Evolutionary conservation across 2,329 filamentous ascomycete genomes (phyloP).

Genomic region (Aspergillus pseudonomiae): DNA sequence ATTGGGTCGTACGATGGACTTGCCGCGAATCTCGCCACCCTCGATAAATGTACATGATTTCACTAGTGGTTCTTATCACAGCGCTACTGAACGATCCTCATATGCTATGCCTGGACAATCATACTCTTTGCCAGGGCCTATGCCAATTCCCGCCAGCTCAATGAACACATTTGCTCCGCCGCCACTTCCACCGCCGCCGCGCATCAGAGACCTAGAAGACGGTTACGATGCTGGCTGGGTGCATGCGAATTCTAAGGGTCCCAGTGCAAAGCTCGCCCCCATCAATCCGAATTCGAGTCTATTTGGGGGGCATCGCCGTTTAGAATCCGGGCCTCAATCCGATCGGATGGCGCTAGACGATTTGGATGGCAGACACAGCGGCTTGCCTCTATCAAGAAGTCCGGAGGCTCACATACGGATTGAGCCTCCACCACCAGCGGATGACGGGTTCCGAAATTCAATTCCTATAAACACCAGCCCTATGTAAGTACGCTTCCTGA

Average conservation of each 20-base stretch:
- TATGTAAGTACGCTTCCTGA: slow-evolving; percentile 32
- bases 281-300: slow-evolving; percentile 56
- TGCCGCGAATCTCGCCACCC: slow-evolving; percentile 44
- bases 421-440: slow-evolving; percentile 35
- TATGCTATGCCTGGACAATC: slow-evolving; percentile 46
- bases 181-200: slow-evolving; percentile 67
- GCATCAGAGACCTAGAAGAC: slow-evolving; percentile 58
- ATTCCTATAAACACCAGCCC: slow-evolving; percentile 32
- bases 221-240: slow-evolving; percentile 66
- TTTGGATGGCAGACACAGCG: slow-evolving; percentile 35
- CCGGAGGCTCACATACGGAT: slow-evolving; percentile 40
- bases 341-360: slow-evolving; percentile 44
- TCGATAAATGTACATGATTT: slow-evolving; percentile 49
- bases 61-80: slow-evolving; percentile 35
- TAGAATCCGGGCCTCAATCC: slow-evolving; percentile 34
- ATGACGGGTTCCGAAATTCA: slow-evolving; percentile 39
- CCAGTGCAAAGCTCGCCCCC: slow-evolving; percentile 51
- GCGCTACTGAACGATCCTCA: slow-evolving; percentile 39
- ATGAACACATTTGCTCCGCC: slow-evolving; percentile 55
- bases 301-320: slow-evolving; percentile 47
- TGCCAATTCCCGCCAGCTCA: slow-evolving; percentile 65
- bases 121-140: slow-evolving; percentile 53
- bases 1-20: slow-evolving; percentile 47
- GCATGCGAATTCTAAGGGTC: slow-evolving; percentile 60
- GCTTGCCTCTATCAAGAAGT: slow-evolving; percentile 32